Percentiles rank a stretch among this genome's conserved stretches.
Conservation (phyloP, 1,284 basidiomycete species). For the Pisolithus thermaeus region DNA sequence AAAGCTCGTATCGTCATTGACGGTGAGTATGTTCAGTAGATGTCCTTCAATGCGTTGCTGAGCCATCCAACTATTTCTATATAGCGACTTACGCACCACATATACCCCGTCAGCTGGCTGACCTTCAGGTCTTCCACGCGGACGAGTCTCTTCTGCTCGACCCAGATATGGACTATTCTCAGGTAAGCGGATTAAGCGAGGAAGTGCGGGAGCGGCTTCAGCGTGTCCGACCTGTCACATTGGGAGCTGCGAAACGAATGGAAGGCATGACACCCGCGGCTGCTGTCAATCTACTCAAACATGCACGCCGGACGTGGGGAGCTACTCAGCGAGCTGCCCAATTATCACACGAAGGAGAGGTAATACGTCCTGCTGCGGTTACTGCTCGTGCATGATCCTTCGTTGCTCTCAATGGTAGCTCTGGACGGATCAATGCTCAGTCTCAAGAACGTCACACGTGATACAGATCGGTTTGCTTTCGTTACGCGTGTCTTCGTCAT, state of each 20-base stretch:
- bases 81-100: constrained; percentile 48
- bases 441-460: no score
- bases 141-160: constrained; percentile 74
- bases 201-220: constrained; percentile 70
- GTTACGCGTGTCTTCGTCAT: no score
- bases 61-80: background rate
- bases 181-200: constrained; percentile 64
- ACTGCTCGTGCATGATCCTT: background rate
- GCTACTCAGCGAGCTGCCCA: background rate
- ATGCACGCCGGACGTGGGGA: constrained; percentile 45
- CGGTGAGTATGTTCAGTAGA: constrained; percentile 34
- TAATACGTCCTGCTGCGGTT: background rate
- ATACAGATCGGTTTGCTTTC: no score
- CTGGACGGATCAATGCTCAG: no score
- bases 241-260: constrained; percentile 81
- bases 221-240: constrained; percentile 57
- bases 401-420: background rate
- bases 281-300: constrained; percentile 56
- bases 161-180: constrained; percentile 62
- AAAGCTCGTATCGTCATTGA: constrained; percentile 66
- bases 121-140: constrained; percentile 69
- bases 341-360: background rate
- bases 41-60: background rate
- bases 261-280: constrained; percentile 82
- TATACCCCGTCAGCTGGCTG: constrained; percentile 64